Conservation (phyloP, 2,329 filamentous ascomycete genomes). For the Neurospora sp. region DNA sequence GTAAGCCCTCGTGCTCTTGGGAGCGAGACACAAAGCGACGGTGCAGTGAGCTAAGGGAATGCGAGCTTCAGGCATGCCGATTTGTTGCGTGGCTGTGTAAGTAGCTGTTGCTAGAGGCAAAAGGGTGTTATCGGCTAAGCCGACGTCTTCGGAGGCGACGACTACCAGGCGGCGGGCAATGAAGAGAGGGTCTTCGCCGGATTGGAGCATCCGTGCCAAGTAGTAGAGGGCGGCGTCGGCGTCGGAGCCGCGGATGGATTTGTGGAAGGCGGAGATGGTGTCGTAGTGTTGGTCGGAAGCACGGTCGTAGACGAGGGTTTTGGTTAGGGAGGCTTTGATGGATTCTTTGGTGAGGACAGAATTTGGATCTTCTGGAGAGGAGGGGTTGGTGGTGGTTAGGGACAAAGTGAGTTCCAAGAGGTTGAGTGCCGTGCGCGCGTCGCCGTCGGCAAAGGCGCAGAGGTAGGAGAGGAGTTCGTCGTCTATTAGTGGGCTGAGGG, state of each 20-base stretch:
- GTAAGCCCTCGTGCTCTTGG: slow-evolving; percentile 67
- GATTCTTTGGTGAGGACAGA: slow-evolving; percentile 54
- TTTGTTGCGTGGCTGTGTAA: slow-evolving; percentile 81
- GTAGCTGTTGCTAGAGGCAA: slow-evolving; percentile 76
- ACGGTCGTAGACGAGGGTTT: slow-evolving; percentile 89
- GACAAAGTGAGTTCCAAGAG: slow-evolving; percentile 83
- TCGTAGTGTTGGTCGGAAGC: slow-evolving; percentile 97
- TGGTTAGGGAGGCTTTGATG: slow-evolving; percentile 76
- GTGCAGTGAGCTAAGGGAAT: slow-evolving; percentile 85
- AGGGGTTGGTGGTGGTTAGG: slow-evolving; percentile 36
- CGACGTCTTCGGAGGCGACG: slow-evolving; percentile 88
- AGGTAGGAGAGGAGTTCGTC: slow-evolving; percentile 71
- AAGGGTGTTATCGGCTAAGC: slow-evolving; percentile 76
- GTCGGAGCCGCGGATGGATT: slow-evolving; percentile 80
- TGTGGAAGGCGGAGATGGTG: slow-evolving; percentile 94
- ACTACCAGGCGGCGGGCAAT: slow-evolving; percentile 89
- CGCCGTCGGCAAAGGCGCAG: slow-evolving; percentile 78
- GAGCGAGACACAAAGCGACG: slow-evolving; percentile 68
- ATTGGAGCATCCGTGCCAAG: slow-evolving; percentile 88
- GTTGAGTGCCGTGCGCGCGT: slow-evolving; percentile 87
- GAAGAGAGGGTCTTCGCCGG: slow-evolving; percentile 86
- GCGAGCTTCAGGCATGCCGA: slow-evolving; percentile 88
- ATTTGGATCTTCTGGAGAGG: too few species aligned
- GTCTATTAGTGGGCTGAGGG: slow-evolving; percentile 51
- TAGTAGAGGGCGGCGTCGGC: slow-evolving; percentile 89